Base-by-base conservation (phyloP, 768 basidiomycete genomes). In the Lactarius indigo region DNA sequence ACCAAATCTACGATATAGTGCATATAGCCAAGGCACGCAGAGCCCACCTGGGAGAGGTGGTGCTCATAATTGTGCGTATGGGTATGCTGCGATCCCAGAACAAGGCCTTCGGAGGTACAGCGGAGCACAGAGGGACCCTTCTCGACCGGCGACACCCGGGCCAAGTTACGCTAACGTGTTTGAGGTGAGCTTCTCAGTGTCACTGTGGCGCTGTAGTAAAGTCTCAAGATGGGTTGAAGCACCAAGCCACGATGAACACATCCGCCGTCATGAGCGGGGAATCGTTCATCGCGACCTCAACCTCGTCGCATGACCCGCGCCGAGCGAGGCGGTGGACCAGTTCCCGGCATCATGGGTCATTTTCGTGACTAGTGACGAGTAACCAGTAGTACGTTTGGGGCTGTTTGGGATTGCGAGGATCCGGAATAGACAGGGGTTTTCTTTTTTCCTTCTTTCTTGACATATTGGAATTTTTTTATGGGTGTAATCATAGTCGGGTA, bases 31-130 rank as follows among this genome's bases (percentile, higher is more conserved):
- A 41, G 58, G 63, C 33, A 64, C 66, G 31, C 66, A 68, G 63
- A 63, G 66, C 31, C 63, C 66, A 59, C 57, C 66, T 39, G 66
- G 63, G n/a, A 56, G 63, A 55, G 52, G 66, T 55, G 41, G 63
- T 26, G 58, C 66, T 20, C 66, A 68, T 59, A 68, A 64, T 31
- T 64, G 66, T 13, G 52, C 41, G 50, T 68, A 60, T 64, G 66
- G 66, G 28, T 64, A 68, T 54, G 66, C 58, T 54, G 17, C 62
- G 20, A 54, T 68, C 41, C 17, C 66, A 50, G 66, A 64, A 68
- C 66, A 57, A 58, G 52, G 62, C 39, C 56, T 69, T 54, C 68
- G 67, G 67, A 61, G 69, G 64, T 70, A 70, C 64, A 57, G 66
- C 54, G 66, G 66, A 44, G 54, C 50, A 28, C 60, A 68, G 50